These are phyloP conservation scores for Ganoderma lucidum DNA, from an alignment of 1,284 basidiomycete species.

Conservation along the genomic window DNA sequence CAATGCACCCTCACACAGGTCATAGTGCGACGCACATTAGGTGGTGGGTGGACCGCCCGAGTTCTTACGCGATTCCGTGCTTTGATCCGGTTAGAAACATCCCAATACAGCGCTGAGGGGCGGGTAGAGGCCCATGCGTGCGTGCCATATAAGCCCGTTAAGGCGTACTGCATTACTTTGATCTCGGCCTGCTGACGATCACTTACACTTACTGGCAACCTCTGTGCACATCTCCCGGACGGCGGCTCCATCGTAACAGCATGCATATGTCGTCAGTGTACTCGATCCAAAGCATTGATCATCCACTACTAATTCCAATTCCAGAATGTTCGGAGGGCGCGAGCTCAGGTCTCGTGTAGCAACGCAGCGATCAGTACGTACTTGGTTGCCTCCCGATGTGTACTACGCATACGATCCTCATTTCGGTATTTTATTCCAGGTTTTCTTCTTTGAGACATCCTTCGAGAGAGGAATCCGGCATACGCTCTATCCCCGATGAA, in stretches of 20 bases:
- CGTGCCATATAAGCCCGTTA: background rate
- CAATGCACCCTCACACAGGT: background rate
- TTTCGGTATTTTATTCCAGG: too few relatives aligned
- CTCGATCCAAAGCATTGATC: background rate
- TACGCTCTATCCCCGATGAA: background rate
- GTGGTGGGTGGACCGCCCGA: background rate
- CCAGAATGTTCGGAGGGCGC: too few relatives aligned
- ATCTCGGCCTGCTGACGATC: background rate
- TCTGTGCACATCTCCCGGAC: background rate
- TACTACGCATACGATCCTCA: too few relatives aligned
- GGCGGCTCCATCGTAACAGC: too few relatives aligned
- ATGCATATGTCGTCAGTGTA: background rate
- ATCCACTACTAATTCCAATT: too few relatives aligned
- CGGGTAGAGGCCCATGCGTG: background rate
- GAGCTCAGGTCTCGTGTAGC: too few relatives aligned
- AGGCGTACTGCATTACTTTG: background rate
- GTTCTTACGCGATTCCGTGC: background rate
- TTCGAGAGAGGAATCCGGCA: background rate
- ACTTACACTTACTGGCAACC: background rate
- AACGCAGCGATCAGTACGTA: too few relatives aligned
- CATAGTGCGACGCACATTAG: background rate
- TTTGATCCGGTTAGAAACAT: background rate
- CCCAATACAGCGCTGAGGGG: background rate
- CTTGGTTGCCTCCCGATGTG: too few relatives aligned
- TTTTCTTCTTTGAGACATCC: background rate